phyloP scores from a whole-genome alignment of 257 asterid genomes.

The Pogostemon cablin region DNA sequence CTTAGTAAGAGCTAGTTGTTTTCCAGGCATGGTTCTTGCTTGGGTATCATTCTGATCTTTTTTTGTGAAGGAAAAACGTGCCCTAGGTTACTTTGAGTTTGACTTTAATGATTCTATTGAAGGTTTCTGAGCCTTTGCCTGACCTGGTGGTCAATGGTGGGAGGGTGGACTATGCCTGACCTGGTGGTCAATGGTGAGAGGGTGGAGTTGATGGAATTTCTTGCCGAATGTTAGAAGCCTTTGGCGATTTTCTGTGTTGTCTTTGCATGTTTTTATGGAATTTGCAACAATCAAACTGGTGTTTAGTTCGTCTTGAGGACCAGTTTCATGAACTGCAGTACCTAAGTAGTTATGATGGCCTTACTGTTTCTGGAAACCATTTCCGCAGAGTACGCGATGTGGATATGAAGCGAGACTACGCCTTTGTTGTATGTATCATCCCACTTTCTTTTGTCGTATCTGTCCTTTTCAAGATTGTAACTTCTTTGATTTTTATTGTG shows the following conservation, averaged over 20 bases:
- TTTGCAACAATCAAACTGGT: slow-evolving; percentile 95
- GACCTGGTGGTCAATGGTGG: slow-evolving; percentile 86
- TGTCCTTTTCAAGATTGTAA: neutral
- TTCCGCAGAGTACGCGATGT: slow-evolving; percentile 99
- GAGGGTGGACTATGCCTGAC: slow-evolving; percentile 80
- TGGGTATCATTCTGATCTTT: slow-evolving; percentile 54
- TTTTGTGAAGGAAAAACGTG: slow-evolving; percentile 59
- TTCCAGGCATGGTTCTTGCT: slow-evolving; percentile 51
- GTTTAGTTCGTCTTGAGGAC: slow-evolving; percentile 96
- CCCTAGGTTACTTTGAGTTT: slow-evolving; percentile 61
- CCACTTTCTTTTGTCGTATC: slow-evolving; percentile 15
- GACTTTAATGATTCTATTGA: slow-evolving; percentile 95
- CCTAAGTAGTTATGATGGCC: slow-evolving; percentile 98
- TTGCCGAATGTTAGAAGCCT: slow-evolving; percentile 92
- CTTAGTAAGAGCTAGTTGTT: slow-evolving; percentile 41
- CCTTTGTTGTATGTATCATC: slow-evolving; percentile 81
- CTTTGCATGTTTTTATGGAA: slow-evolving; percentile 94
- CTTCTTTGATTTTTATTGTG: slow-evolving; percentile 4
- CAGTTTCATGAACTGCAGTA: slow-evolving; percentile 90
- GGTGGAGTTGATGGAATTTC: slow-evolving; percentile 85
- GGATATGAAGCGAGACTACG: slow-evolving; percentile 99
- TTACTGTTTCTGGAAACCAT: slow-evolving; percentile 98
- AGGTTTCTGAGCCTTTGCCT: slow-evolving; percentile 84
- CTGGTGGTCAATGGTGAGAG: slow-evolving; percentile 94
- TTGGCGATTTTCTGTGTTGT: slow-evolving; percentile 93